Evolutionary conservation across 202 grass and related monocot genomes (phyloP), one percentile per base, ranked within the genome.

Genomic region (Musa balbisiana): DNA sequence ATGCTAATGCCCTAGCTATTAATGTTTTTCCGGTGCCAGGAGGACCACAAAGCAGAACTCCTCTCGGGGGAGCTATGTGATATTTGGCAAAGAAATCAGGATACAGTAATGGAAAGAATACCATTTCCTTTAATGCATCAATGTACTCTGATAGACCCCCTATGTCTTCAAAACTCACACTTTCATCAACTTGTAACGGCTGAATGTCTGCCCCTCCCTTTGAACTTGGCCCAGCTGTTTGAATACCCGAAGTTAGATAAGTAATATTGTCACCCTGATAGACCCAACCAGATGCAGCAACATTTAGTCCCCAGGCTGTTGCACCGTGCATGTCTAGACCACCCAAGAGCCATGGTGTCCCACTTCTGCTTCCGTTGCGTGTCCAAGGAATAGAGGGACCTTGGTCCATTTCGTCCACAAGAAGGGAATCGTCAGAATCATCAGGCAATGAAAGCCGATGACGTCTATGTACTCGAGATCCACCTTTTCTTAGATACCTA

Each of bases 61-160:
- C 95, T 83, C 95, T 90, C 67, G 95, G 95, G 82, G 95, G 95
- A 75, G 91, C 88, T 64, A 99, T 99, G 83, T 99, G 95, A 78
- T 99, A 99, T 53, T 95, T 99, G 76, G 95, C 89, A 81, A 99
- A 99, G 82, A 99, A 99, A 82, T 99, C 95, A 73, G 96, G 96
- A 87, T 99, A 99, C 14, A 99, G 74, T 79, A 99, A 79, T 51
- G 96, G 96, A 62, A 99, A 99, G 85, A 99, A 99, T 62, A 99
- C 91, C 96, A 99, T 99, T 89, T 99, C 96, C 82, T 99, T 99
- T 64, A 99, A 78, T 73, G 89, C 84, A 88, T 99, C 91, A 80
- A 99, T 95, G 77, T 99, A 99, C 62, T 95, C 89, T 0, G 96
- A 90, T 68, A 99, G 73, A 53, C 96, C 96, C 53, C 96, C 96